Base-by-base conservation (phyloP, 2,329 filamentous ascomycete genomes). In the Rugonectria rugulosa region DNA sequence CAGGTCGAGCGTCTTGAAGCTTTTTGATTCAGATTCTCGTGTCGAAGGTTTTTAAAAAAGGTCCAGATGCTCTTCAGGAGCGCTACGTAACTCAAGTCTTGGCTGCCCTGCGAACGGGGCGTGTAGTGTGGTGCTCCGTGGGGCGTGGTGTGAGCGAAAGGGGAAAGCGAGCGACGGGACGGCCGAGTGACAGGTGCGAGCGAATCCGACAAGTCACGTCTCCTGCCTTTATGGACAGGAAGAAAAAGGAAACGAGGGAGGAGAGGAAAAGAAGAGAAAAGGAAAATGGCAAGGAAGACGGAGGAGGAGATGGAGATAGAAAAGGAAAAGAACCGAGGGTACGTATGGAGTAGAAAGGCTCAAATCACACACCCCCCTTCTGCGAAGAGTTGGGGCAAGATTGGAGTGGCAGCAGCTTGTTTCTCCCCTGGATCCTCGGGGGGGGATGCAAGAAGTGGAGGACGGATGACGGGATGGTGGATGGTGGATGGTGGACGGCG, bases 311-410 rank as follows among this genome's bases (percentile, higher is more conserved):
- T 19, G 19, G 23, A 45, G 50, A 40, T 42, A 17, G 20, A 19
- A 41, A 57, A 20, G 34, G 29, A 46, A 27, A 56, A 56, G 40
- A 42, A 31, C 19, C 26, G n/a, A n/a, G n/a, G n/a, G n/a, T n/a
- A n/a, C n/a, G n/a, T n/a, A n/a, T n/a, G n/a, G n/a, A n/a, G n/a
- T n/a, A n/a, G n/a, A n/a, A n/a, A n/a, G n/a, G n/a, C n/a, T n/a
- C 6, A 42, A 50, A 36, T 10, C 31, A 51, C 51, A 38, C 45
- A 51, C 51, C 51, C 48, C 50, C 43, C 45, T 36, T 56, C 53
- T 29, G 56, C 56, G 51, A 57, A 63, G 50, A 60, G 57, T 61
- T 66, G 55, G 47, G 47, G 60, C n/a, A 66, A 64, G 66, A 62
- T 49, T 55, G 40, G 52, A 55, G 52, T 49, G 52, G 32, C 44